Conservation (phyloP, 129 eudicot species). For the Ambrosia trifida region DNA sequence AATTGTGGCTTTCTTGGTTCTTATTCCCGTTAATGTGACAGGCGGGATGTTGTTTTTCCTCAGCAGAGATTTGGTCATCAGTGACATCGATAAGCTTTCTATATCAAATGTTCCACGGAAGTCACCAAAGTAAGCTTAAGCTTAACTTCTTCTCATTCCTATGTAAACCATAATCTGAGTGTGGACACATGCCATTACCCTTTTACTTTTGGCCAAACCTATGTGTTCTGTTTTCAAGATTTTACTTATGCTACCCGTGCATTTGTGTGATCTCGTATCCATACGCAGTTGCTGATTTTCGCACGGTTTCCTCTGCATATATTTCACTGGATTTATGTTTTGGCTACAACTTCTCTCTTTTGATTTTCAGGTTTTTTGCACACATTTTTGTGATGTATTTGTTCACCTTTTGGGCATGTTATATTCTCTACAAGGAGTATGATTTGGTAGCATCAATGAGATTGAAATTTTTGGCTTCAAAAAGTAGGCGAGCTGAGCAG, state of each 20-base stretch:
- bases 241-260: background rate
- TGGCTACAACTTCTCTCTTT: constrained; percentile 14
- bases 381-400: constrained; percentile 48
- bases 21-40: constrained; percentile 42
- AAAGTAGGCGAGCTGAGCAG: constrained; percentile 58
- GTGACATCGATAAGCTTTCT: constrained; percentile 51
- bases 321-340: background rate
- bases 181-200: background rate
- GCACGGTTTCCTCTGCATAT: background rate
- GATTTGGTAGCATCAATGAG: constrained; percentile 49
- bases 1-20: constrained; percentile 36
- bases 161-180: background rate
- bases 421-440: constrained; percentile 50
- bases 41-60: constrained; percentile 40
- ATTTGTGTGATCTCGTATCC: background rate
- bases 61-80: constrained; percentile 33
- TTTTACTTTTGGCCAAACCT: background rate
- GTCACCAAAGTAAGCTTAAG: constrained; percentile 38
- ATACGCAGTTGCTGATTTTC: background rate
- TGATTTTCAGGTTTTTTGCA: constrained; percentile 51
- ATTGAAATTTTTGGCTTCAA: constrained; percentile 57
- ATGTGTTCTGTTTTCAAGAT: background rate
- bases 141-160: constrained; percentile 18
- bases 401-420: constrained; percentile 61
- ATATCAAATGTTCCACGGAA: constrained; percentile 44